Conservation (phyloP, 1,284 basidiomycete species). For the Puccinia hordei region DNA sequence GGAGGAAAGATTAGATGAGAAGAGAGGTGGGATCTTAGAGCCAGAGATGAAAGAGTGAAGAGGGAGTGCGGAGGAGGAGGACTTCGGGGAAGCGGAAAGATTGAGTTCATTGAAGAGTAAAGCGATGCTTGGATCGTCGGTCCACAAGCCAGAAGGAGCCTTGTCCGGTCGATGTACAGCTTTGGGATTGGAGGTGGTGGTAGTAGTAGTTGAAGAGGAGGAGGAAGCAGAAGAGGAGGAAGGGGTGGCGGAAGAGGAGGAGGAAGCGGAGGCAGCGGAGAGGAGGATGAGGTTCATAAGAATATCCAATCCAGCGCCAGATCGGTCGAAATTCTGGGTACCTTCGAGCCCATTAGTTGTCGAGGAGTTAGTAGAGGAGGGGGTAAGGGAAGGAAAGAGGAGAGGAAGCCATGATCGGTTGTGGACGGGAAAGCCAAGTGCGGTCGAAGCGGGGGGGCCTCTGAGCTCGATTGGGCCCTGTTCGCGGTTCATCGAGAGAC, state of each 20-base stretch:
- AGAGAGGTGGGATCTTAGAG: background rate
- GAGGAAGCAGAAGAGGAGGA: background rate
- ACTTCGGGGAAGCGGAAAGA: too few species aligned
- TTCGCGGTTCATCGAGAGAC: slow-evolving; percentile 32
- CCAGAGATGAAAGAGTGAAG: background rate
- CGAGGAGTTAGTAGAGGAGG: background rate
- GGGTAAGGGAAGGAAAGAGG: background rate
- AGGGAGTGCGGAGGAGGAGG: too few species aligned
- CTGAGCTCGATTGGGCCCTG: background rate
- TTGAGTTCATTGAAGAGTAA: too few species aligned
- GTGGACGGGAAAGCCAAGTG: background rate
- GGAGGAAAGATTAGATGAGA: background rate
- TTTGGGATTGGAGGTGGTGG: too few species aligned
- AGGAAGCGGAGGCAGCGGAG: background rate
- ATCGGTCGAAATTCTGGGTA: too few species aligned
- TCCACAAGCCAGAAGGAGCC: too few species aligned
- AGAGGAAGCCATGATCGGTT: background rate
- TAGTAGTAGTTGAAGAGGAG: too few species aligned
- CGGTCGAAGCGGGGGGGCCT: background rate
- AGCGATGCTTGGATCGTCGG: too few species aligned
- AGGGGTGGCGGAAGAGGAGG: background rate
- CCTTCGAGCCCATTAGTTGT: background rate
- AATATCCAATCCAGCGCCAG: slow-evolving; percentile 30
- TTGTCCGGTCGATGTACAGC: too few species aligned
- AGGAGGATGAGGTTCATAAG: slow-evolving; percentile 45